phyloP scores from a whole-genome alignment of 805 yeast species.

The Danielia reshetovae region DNA sequence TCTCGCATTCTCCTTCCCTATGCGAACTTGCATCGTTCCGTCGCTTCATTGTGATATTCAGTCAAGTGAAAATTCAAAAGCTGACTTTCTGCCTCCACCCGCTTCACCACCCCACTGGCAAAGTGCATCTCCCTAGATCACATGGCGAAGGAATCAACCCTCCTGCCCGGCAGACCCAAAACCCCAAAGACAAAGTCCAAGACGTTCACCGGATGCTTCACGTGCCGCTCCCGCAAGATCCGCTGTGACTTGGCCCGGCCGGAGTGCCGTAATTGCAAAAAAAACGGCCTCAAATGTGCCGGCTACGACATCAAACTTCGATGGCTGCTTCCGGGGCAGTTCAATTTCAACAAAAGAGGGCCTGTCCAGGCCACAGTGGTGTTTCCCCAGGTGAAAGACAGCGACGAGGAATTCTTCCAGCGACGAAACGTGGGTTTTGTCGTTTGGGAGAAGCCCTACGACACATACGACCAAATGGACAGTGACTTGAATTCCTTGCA shows the following conservation, averaged over 20 bases:
- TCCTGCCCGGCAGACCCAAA: no score
- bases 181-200: constrained; percentile 39
- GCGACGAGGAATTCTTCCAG: constrained; percentile 45
- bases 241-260: constrained; percentile 77
- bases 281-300: constrained; percentile 65
- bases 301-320: constrained; percentile 80
- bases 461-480: constrained; percentile 82
- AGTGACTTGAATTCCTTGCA: constrained; percentile 47
- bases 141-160: no score
- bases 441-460: constrained; percentile 58
- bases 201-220: constrained; percentile 85
- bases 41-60: no score
- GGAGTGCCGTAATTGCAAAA: constrained; percentile 63
- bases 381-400: constrained; percentile 21
- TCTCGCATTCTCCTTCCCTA: no score
- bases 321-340: constrained; percentile 59
- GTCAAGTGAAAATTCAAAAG: no score
- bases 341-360: constrained; percentile 25
- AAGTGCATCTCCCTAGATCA: no score
- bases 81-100: no score
- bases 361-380: constrained; percentile 28
- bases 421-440: constrained; percentile 74
- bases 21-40: no score
- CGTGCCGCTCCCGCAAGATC: constrained; percentile 76
- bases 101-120: no score